Evolutionary conservation across 2,329 filamentous ascomycete genomes (phyloP).

Genomic region (Bipolaris bicolor): DNA sequence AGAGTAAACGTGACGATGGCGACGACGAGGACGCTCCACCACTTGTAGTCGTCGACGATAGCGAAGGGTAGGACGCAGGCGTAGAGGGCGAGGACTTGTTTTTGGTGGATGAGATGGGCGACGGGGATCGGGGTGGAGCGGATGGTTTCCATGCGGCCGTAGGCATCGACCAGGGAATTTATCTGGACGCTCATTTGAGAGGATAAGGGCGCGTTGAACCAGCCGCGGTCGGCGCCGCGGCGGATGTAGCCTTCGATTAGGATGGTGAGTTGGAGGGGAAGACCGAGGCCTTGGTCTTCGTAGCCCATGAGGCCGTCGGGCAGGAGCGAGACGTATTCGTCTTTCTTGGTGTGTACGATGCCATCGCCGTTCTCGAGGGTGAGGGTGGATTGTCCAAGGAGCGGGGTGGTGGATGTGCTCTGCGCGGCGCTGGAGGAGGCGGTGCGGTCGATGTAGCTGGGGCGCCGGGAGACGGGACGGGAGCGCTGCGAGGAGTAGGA

Average conservation of each 20-base stretch:
- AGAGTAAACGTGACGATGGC: conserved; percentile 67
- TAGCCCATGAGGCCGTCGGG: conserved; percentile 57
- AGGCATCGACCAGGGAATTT: conserved; percentile 63
- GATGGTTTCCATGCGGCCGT: conserved; percentile 70
- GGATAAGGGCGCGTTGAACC: conserved; percentile 66
- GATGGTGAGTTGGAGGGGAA: conserved; percentile 66
- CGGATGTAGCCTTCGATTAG: conserved; percentile 67
- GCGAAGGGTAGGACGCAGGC: conserved; percentile 67
- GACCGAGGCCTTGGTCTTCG: conserved; percentile 64
- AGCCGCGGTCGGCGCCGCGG: conserved; percentile 60
- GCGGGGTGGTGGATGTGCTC: conserved; percentile 26
- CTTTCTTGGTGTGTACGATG: conserved; percentile 43
- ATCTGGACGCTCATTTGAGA: conserved; percentile 64
- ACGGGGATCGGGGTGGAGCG: conserved; percentile 68
- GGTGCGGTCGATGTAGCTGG: conserved; percentile 37
- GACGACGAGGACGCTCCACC: conserved; percentile 66
- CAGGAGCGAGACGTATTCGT: conserved; percentile 60
- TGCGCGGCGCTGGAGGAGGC: conserved; percentile 1
- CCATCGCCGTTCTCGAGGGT: conserved; percentile 35
- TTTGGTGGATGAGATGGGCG: conserved; percentile 69
- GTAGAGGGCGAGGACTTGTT: conserved; percentile 68
- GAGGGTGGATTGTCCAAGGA: conserved; percentile 27
- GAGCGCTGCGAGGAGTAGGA: conserved; percentile 25
- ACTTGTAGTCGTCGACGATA: conserved; percentile 67
- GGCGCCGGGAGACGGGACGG: conserved; percentile 26